Base-by-base conservation (phyloP, 257 asterid species). In the Haberlea rhodopensis region DNA sequence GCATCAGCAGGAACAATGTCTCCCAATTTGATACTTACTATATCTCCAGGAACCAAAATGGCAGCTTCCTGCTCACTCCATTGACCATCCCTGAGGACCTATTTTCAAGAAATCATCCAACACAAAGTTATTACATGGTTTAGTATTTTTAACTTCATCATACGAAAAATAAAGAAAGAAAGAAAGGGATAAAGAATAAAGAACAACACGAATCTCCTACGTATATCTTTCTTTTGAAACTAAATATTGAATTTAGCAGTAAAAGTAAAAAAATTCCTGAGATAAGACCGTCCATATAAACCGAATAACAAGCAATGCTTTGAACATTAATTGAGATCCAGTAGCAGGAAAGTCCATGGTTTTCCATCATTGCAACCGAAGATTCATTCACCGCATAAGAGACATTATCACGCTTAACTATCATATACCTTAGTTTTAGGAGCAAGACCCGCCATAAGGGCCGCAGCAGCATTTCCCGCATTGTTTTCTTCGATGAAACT, bases 401-500 rank as follows among this genome's bases (percentile, higher is more conserved):
- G 6, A 37, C 18, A 13, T 37, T 11, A 11, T 13, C 13, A 13
- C 16, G 19, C 16, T 26, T 26, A 26, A 26, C 29, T 26, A 26
- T 23, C 21, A 63, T 77, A 87, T 96, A 88, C 97, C 96, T 92
- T 89, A 0, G 99, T 89, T 71, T 91, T 91, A 22, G 98, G 95
- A 60, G 98, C 97, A 70, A 91, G 96, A 75, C 96, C 97, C 67
- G 96, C 99, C 99, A 89, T 92, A 66, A 92, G 97, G 64, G 99
- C 97, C 0, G 97, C 99, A 21, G 97, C 99, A 8, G 99, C 99
- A 27, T 94, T 94, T 66, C 97, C 99, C 11, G 97, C 99, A 37
- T 92, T 89, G 87, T 89, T 92, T 64, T 92, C 99, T 68, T 92
- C 97, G 43, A 92, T 87, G 74, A 92, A 89, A 81, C 96, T 87